Evolutionary conservation across 2,329 filamentous ascomycete species (phyloP).

Genomic region (Colletotrichum truncatum): DNA sequence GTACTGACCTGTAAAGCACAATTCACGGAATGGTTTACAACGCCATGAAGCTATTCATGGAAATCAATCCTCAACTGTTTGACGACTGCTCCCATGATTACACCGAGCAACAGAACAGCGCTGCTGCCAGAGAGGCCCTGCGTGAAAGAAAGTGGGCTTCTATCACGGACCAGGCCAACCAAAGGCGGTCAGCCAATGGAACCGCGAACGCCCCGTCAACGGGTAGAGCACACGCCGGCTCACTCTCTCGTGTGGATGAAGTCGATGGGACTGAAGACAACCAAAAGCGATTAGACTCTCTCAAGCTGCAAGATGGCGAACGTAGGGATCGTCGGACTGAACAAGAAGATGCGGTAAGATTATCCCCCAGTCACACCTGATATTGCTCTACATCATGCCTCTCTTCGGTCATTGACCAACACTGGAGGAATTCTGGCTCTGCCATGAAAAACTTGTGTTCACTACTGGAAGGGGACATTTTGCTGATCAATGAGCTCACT

Average conservation of each 20-base stretch:
- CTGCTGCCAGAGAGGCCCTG: conserved; percentile 82
- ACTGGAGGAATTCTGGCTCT: background rate
- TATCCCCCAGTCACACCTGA: conserved; percentile 60
- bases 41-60: conserved; percentile 99
- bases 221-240: conserved; percentile 48
- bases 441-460: background rate
- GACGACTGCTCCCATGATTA: conserved; percentile 99
- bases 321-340: conserved; percentile 67
- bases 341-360: conserved; percentile 68
- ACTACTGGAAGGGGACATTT: background rate
- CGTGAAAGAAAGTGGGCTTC: conserved; percentile 91
- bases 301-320: conserved; percentile 88
- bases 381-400: conserved; percentile 21
- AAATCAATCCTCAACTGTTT: conserved; percentile 98
- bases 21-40: conserved; percentile 99
- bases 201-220: conserved; percentile 40
- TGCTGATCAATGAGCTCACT: conserved; percentile 5
- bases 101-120: conserved; percentile 93
- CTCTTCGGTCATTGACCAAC: background rate
- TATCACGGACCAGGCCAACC: conserved; percentile 81
- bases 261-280: conserved; percentile 85
- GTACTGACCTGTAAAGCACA: conserved; percentile 69
- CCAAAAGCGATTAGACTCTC: conserved; percentile 86
- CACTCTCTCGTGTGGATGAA: conserved; percentile 72
- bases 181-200: conserved; percentile 61